These are phyloP conservation scores for Cenchrus americanus DNA, from an alignment of 176 grass and related monocot species.

Conservation along the genomic window DNA sequence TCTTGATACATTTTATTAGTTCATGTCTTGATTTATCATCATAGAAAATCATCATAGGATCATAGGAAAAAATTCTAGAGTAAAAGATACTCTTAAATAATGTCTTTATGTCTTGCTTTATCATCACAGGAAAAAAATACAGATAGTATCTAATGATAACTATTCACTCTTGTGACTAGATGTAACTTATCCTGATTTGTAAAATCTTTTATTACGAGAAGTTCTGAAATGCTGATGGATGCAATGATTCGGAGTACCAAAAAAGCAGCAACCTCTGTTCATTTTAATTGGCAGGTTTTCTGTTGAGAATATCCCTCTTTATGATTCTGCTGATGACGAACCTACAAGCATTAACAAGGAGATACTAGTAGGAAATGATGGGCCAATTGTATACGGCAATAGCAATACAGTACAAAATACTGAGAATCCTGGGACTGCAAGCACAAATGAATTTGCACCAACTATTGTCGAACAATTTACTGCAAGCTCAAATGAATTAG, in stretches of 20 bases:
- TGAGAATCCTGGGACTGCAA: slow-evolving; percentile 35
- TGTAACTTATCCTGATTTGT: slow-evolving; percentile 16
- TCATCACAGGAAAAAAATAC: neutral
- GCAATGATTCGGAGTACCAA: neutral
- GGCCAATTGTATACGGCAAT: slow-evolving; percentile 19
- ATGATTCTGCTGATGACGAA: slow-evolving; percentile 95
- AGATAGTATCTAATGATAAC: neutral
- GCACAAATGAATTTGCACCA: slow-evolving; percentile 39
- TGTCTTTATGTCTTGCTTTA: slow-evolving; percentile 16
- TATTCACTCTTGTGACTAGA: neutral
- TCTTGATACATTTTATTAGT: neutral
- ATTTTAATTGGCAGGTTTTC: slow-evolving; percentile 71
- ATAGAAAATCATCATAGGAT: neutral
- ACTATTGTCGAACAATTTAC: slow-evolving; percentile 48
- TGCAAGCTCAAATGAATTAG: slow-evolving; percentile 34
- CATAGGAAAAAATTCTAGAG: neutral
- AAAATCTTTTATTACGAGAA: neutral
- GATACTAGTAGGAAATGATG: slow-evolving; percentile 52
- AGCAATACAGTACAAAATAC: slow-evolving; percentile 26
- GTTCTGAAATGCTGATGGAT: neutral
- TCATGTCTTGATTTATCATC: neutral
- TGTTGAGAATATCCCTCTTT: slow-evolving; percentile 97
- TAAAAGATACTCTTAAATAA: neutral
- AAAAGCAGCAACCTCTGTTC: slow-evolving; percentile 27
- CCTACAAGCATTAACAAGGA: slow-evolving; percentile 65